Base-by-base conservation (phyloP, 768 basidiomycete species). In the Cytidiella melzeri region DNA sequence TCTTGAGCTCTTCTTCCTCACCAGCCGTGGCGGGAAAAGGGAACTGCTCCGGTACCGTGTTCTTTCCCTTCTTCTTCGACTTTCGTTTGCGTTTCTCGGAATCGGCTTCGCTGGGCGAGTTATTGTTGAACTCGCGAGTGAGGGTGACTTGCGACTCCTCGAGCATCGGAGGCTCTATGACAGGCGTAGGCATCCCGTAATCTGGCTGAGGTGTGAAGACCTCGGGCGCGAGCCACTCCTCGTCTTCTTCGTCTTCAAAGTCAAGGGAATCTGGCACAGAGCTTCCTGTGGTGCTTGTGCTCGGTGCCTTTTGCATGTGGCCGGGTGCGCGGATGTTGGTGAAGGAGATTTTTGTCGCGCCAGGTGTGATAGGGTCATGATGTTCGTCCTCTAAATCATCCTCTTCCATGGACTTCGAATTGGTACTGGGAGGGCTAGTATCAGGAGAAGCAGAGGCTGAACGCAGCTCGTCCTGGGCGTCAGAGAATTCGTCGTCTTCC, bases 301-400 rank as follows among this genome's bases (percentile, higher is more conserved):
- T 61, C 58, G 42, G 52, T 38, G 40, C 43, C 1, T 27, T 30
- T 52, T 26, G 42, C 10, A 49, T 40, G 45, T 40, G 26, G 13
- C 39, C 52, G 13, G 52, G 52, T 3, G 54, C 19, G 20, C 52
- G 52, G 36, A 60, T 56, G 43, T 59, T 34, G 5, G 41, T 55
- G 54, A 64, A 60, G 18, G 57, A 56, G 5, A 45, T 43, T 40
- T 58, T 60, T 9, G 68, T 70, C 4, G 81, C 79, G 6, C 83
- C 77, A 24, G 84, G 85, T 0, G 86, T 86, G 36, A 87, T 72
- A 4, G 85, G 85, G 13, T 79, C 83, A 2, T 83, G 73, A 0
- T 79, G 76, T 45, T 87, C 84, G 37, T 87, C 85, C 58, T 87
- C 85, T 21, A 83, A 84, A 43, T 85, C 83, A 1, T 69, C 73